Evolutionary conservation across 306 rosid genomes (phyloP).

Genomic region (Carpinus fangiana): DNA sequence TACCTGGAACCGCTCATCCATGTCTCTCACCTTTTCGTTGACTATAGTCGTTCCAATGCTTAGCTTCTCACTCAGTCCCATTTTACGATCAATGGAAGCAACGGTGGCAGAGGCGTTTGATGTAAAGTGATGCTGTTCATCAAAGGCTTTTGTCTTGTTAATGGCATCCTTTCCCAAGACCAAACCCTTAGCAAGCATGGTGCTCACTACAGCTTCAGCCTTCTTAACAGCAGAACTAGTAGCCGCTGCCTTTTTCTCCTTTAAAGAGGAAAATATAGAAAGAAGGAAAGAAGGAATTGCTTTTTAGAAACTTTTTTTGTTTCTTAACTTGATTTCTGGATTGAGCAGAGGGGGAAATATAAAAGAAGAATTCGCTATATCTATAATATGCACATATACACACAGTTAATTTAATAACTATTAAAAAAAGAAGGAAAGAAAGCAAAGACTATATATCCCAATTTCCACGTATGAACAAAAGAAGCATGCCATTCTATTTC

Average conservation of each 20-base stretch:
- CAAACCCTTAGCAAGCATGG: slow-evolving; percentile 79
- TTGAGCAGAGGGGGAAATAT: too few relatives aligned
- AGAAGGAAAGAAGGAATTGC: not conserved
- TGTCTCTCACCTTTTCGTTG: slow-evolving; percentile 63
- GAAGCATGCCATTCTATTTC: not conserved
- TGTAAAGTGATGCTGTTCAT: slow-evolving; percentile 61
- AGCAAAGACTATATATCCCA: not conserved
- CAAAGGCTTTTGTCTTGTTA: slow-evolving; percentile 66
- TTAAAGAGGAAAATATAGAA: slow-evolving; percentile 23
- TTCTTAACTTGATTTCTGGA: not conserved
- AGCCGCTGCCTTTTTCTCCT: slow-evolving; percentile 47
- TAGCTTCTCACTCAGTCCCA: slow-evolving; percentile 58
- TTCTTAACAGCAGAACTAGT: slow-evolving; percentile 41
- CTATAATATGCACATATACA: too few relatives aligned
- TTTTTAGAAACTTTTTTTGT: not conserved
- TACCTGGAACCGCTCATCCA: slow-evolving; percentile 60
- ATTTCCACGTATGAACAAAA: not conserved
- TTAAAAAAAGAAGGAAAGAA: too few relatives aligned
- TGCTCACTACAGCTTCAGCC: slow-evolving; percentile 80
- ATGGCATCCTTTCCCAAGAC: slow-evolving; percentile 76
- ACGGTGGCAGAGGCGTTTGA: slow-evolving; percentile 74
- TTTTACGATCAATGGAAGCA: slow-evolving; percentile 62
- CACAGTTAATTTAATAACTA: too few relatives aligned
- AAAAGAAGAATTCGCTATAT: too few relatives aligned
- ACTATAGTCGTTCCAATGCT: slow-evolving; percentile 56